phyloP scores from a whole-genome alignment of 163 green algal genomes.

The Trebouxiophyceae sp. region DNA sequence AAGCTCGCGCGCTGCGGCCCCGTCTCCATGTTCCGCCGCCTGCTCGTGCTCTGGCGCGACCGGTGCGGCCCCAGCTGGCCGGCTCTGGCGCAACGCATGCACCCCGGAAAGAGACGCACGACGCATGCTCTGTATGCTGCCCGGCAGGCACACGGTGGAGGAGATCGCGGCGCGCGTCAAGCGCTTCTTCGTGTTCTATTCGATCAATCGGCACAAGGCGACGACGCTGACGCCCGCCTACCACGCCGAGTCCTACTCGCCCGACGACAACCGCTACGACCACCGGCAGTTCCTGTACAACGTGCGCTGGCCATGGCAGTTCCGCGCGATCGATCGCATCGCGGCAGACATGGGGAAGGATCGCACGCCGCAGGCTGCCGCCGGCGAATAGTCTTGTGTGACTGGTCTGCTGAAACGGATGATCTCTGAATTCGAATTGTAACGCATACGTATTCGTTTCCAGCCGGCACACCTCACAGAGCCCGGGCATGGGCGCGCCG shows the following conservation, averaged over 20 bases:
- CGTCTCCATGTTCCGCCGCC: conserved; percentile 81
- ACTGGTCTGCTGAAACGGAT: no score
- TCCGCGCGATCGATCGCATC: conserved; percentile 44
- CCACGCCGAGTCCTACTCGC: conserved; percentile 94
- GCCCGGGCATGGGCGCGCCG: no score
- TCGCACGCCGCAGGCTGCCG: no score
- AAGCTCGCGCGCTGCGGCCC: conserved; percentile 84
- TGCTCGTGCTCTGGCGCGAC: conserved; percentile 52
- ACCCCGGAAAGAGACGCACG: no score
- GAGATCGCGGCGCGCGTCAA: conserved; percentile 82
- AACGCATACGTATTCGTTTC: no score
- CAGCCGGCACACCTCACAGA: no score
- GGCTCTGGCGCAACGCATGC: no score
- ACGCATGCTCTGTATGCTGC: no score
- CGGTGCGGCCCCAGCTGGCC: no score
- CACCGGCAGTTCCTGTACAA: conserved; percentile 96
- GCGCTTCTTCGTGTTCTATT: conserved; percentile 84
- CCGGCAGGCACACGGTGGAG: conserved; percentile 22
- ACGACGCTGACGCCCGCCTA: conserved; percentile 94
- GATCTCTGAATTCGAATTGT: no score
- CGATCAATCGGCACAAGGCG: conserved; percentile 95
- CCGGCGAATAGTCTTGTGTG: no score
- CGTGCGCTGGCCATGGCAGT: conserved; percentile 64
- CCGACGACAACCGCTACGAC: conserved; percentile 96
- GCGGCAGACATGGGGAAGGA: conserved; percentile 10